Evolutionary conservation across 106 monocot species (phyloP), one percentile per base, ranked within the genome.

Genomic region (Dendrobium chrysotoxum): DNA sequence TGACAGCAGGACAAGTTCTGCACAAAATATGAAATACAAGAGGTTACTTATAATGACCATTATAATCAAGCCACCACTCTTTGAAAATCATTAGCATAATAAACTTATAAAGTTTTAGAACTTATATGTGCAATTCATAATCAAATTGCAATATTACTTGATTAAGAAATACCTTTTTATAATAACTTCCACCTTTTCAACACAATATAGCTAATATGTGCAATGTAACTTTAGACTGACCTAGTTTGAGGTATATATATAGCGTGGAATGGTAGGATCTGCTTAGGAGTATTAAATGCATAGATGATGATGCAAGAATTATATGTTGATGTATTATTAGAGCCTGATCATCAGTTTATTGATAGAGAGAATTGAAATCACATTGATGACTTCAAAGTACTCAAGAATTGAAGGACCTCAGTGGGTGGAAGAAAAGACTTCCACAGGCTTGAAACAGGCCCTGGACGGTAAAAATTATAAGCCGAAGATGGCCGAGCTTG

Each of bases 171-270:
- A 61, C 11, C 11, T 50, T 12, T 61, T 61, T 21, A 61, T 61
- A 61, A 23, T 61, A 61, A 61, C n/a, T 61, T n/a, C 23, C 20
- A 61, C n/a, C 61, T 61, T 61, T 61, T 61, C 61, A 61, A 61
- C 5, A 61, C 23, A 23, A 61, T 61, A 61, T 61, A 61, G 61
- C 61, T 23, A 61, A 61, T 23, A n/a, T 61, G 61, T 20, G 61
- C 11, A 61, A 23, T 23, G 61, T 61, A 23, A 61, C 7, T 23
- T 61, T 61, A 23, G 23, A 61, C 23, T 23, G n/a, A n/a, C 50
- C 11, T 50, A 61, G n/a, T 23, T 61, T n/a, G 7, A 61, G 1
- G 0, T 8, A 61, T 1, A 61, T 1, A 61, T 23, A 61, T 61
- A n/a, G 61, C 5, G 7, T 61, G 61, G 5, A 6, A 61, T 23